A percentile compares a stretch with the other conserved stretches of the same genome.
Evolutionary conservation across 768 basidiomycete species (phyloP).

Genomic region (Suillus americanus): DNA sequence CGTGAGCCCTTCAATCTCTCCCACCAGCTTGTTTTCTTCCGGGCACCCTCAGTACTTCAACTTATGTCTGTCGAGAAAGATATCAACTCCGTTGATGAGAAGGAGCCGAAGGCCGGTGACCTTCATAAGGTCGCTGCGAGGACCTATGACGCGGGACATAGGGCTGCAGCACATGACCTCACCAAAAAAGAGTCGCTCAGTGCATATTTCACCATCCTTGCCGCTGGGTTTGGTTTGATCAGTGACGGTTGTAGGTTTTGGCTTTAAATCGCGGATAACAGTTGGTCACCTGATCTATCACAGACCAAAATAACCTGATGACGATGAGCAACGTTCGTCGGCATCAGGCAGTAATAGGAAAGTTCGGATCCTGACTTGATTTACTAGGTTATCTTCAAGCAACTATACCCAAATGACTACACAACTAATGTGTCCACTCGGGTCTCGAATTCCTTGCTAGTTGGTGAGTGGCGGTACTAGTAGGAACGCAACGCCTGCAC

Average conservation of each 20-base stretch:
- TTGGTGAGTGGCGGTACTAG: conserved; percentile 44
- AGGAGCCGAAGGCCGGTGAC: conserved; percentile 10
- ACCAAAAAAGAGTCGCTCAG: conserved; percentile 47
- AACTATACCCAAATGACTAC: conserved; percentile 62
- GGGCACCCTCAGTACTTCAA: background rate
- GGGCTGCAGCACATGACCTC: conserved; percentile 23
- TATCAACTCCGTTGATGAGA: conserved; percentile 7
- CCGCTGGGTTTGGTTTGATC: conserved; percentile 65
- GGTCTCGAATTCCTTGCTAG: conserved; percentile 68
- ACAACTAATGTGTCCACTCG: conserved; percentile 62
- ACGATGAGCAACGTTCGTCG: conserved; percentile 59
- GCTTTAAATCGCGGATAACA: conserved; percentile 2
- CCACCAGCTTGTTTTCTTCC: background rate
- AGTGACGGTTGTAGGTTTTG: conserved; percentile 53
- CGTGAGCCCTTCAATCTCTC: conserved; percentile 1
- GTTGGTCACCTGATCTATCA: conserved; percentile 8
- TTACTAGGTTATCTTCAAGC: conserved; percentile 60
- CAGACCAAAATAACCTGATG: conserved; percentile 73
- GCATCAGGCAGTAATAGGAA: background rate
- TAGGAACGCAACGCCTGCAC: background rate
- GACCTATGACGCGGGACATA: conserved; percentile 23
- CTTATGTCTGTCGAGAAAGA: conserved; percentile 26
- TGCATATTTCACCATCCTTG: conserved; percentile 61
- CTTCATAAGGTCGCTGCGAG: conserved; percentile 21
- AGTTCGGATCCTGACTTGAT: conserved; percentile 12